A percentile compares a stretch with the other conserved stretches of the same genome.
Evolutionary conservation across 2,329 filamentous ascomycete genomes (phyloP).

Genomic region (Cordyceps javanica): DNA sequence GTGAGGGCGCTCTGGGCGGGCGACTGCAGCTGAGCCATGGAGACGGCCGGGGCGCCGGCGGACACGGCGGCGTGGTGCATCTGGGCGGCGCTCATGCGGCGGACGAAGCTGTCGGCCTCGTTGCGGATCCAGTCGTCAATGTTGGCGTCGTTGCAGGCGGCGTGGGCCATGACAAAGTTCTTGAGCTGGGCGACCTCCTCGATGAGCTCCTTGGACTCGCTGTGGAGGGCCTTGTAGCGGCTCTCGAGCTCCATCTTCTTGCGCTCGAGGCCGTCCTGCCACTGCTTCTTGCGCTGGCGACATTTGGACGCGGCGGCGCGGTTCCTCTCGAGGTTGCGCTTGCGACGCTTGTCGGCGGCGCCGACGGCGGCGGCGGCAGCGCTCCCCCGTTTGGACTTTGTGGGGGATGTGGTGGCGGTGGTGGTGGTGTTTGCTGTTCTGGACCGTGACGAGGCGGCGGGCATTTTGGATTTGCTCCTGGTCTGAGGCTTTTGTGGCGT

Average conservation of each 20-base stretch:
- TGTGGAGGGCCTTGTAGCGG: conserved; percentile 36
- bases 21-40: neutral
- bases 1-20: neutral
- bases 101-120: conserved; percentile 44
- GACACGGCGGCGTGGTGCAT: conserved; percentile 8
- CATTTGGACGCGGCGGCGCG: conserved; percentile 69
- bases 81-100: conserved; percentile 17
- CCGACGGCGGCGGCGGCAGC: neutral
- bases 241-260: conserved; percentile 38
- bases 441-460: conserved; percentile 16
- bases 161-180: conserved; percentile 46
- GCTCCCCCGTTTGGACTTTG: neutral
- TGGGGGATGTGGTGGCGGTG: neutral
- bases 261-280: conserved; percentile 44
- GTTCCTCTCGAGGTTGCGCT: conserved; percentile 60
- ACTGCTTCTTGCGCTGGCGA: conserved; percentile 58
- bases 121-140: conserved; percentile 49
- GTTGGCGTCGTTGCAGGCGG: conserved; percentile 44
- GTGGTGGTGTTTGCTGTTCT: neutral
- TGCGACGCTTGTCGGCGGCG: conserved; percentile 29
- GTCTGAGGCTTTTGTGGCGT: neutral
- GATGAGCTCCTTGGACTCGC: conserved; percentile 36
- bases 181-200: conserved; percentile 43
- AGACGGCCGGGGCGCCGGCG: neutral
- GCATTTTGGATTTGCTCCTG: conserved; percentile 1